Base-by-base conservation (phyloP, 2,329 filamentous ascomycete genomes). In the Pseudomassariella vexata region DNA sequence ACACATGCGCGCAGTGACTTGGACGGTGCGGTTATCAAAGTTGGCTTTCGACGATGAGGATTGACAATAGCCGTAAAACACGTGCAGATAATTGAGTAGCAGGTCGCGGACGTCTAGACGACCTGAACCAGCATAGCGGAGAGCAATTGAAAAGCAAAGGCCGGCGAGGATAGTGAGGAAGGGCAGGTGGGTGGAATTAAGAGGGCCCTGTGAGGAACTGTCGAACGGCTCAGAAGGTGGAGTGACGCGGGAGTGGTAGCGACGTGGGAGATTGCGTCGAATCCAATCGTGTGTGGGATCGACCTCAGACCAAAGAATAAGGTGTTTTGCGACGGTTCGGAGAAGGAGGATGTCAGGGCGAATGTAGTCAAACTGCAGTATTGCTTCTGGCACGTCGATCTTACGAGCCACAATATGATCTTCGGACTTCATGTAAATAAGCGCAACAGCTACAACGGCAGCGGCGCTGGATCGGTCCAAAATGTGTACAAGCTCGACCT, bases 391-490 rank as follows among this genome's bases (percentile, higher is more conserved):
- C 1, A 96, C 80, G 53, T 96, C 87, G 32, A 98, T 82, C 63
- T 95, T 96, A 35, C 82, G 78, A 4, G 92, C 92, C 14, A 98
- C 75, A 11, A 85, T 79, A 37, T 77, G 73, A 52, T 98, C 86
- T 42, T 94, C 86, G 0, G 90, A 92, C 59, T 96, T 96, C 86
- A 98, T 92, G 57, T 90, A 98, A 19, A 98, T 90, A 33, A 98
- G 72, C 2, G 88, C 78, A 37, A 95, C 71, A 1, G 92, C 90
- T 48, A 96, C 76, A 6, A 94, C 87, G 2, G 92, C 90, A n/a
- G 85, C 92, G 2, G 94, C 85, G 8, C 87, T 92, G 5, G 90
- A 89, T 47, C 90, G 83, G 53, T 98, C 94, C 3, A 96, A 72
- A 8, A 96, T 79, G 49, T 98, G 90, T 16, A 95, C 88, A 22